These are phyloP conservation scores for Stereocaulon alpinum DNA, from an alignment of 495 filamentous ascomycete genomes.

Conservation along the genomic window DNA sequence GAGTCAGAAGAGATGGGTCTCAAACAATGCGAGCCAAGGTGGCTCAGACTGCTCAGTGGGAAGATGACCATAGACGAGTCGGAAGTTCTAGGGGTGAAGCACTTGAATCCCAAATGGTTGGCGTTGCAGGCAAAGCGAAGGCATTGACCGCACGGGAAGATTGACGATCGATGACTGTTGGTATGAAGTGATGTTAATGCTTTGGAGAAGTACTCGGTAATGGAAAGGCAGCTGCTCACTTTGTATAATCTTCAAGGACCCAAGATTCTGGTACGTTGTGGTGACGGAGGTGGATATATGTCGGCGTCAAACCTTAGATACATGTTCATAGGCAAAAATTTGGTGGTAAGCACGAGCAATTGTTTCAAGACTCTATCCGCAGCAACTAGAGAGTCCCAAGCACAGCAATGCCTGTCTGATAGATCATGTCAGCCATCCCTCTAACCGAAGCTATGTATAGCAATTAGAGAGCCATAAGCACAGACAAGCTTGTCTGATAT, in stretches of 20 bases:
- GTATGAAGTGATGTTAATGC: not conserved
- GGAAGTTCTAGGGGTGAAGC: conserved; percentile 3
- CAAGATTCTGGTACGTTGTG: not conserved
- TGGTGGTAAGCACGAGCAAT: too few species aligned
- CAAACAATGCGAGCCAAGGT: conserved; percentile 3
- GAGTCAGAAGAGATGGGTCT: conserved; percentile 14
- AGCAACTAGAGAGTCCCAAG: too few species aligned
- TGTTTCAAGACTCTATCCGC: too few species aligned
- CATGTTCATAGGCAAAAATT: too few species aligned
- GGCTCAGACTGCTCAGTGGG: not conserved
- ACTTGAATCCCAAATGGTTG: not conserved
- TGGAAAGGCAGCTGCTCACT: not conserved
- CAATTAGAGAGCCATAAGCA: too few species aligned
- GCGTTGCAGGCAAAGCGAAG: not conserved
- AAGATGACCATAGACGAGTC: not conserved
- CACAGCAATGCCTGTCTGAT: too few species aligned
- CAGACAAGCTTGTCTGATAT: too few species aligned
- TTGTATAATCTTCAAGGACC: not conserved
- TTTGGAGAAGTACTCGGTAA: not conserved
- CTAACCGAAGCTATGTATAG: too few species aligned
- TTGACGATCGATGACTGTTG: not conserved
- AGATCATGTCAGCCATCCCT: too few species aligned
- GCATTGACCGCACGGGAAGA: not conserved
- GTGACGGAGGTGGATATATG: not conserved
- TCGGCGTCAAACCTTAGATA: not conserved